Base-by-base conservation (phyloP, 2,329 filamentous ascomycete genomes). In the Aspergillus vadensis region DNA sequence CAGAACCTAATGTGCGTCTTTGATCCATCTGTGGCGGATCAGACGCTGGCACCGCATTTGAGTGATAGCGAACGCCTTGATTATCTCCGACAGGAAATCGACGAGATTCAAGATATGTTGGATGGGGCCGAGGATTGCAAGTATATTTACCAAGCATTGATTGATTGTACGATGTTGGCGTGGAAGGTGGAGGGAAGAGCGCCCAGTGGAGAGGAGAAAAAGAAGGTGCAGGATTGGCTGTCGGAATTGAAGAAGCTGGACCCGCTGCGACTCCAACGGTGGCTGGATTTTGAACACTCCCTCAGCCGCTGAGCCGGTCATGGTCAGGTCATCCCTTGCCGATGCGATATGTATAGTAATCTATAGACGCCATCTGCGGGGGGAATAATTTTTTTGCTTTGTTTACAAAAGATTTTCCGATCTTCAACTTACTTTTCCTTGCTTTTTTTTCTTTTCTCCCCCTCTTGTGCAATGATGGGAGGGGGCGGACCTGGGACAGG, bases 141-240 rank as follows among this genome's bases (percentile, higher is more conserved):
- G 77, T 95, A 92, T 86, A 90, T 97, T 48, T 96, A 97, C 72
- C 91, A 96, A 76, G 89, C 89, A 5, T 80, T 98, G 54, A 82
- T 98, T 23, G 86, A 91, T 63, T 92, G 91, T 70, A 88, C 88
- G 1, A 72, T 88, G 32, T 75, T 90, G n/a, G 62, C 82, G 83
- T 67, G 76, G 77, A 76, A 70, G 74, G 60, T 81, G 73, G 77
- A 82, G 59, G 80, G 84, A 74, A 73, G 69, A 41, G 48, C 86
- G 78, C 66, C 71, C 30, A 47, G 53, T 27, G 80, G 85, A 64
- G 73, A 74, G 38, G 76, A 76, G 39, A 55, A 62, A 61, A 69
- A 69, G 8, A 81, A 85, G 53, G 74, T 88, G 44, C 69, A 74
- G 50, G 70, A 65, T 48, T 91, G 88, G 90, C 76, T 96, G 32